Evolutionary conservation across 1,139 yeast genomes (phyloP), one percentile per base, ranked within the genome.

Genomic region (Eremothecium gossypii): DNA sequence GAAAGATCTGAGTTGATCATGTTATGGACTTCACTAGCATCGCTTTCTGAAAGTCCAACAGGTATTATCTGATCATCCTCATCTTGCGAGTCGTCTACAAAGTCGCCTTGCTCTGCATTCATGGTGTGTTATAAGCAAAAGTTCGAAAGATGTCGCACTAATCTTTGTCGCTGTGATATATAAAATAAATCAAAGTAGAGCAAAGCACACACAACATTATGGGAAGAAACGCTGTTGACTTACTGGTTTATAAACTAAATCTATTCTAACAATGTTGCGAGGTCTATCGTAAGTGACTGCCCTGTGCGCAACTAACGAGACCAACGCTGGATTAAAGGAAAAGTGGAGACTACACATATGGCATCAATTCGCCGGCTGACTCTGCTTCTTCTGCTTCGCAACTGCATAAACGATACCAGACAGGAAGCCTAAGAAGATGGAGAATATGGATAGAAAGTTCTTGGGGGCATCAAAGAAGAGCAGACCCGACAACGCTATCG

Each of bases 361-460:
- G 6, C 23, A 17, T 17, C 23, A 17, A 17, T 29, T 29, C 28
- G 13, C 27, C n/a, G 37, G 27, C 31, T 55, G 65, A 63, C 73
- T 65, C 50, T 67, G 68, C 64, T 74, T 74, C 64, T 68, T 73
- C 63, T 86, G 95, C 71, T 87, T 87, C 47, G 96, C 94, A 51
- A 85, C 85, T 43, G 96, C 89, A 66, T 89, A 93, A 41, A 89
- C 95, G 53, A 91, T 70, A 63, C 98, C 98, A 49, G 98, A 95
- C 50, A 77, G 70, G 68, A 93, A 91, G 43, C 98, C 98, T 50
- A 89, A 73, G 60, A 85, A 76, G 61, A 91, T 93, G 42, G 97
- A 91, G 30, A 87, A 69, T 49, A 87, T 84, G 34, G 95, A 84
- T 73, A 83, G 79, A 69, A 91, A 85, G 71, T 94, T 91, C 61